Evolutionary conservation across 2,329 filamentous ascomycete species (phyloP), one percentile per base, ranked within the genome.

Genomic region (Diaporthe sp.): DNA sequence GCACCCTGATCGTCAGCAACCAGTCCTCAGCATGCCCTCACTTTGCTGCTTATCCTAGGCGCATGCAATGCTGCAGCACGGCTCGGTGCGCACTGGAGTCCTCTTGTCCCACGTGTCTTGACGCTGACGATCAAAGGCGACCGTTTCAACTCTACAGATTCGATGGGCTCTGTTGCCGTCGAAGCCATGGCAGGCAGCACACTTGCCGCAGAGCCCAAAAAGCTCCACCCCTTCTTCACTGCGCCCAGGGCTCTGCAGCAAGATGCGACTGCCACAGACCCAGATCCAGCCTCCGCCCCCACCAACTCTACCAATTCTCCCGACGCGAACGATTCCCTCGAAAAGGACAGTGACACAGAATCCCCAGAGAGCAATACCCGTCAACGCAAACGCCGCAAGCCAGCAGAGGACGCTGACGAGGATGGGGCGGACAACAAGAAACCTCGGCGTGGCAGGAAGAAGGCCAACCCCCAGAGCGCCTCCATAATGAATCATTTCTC

Each of bases 191-290:
- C 83, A 77, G 84, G 84, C 73, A 83, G 84, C 80, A 83, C 80
- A 74, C 77, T 82, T 71, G 80, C 79, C 76, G 84, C 84, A 73
- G 79, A 82, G 53, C 79, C 80, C 34, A 87, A 86, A 79, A 90
- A 88, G 78, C 79, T 91, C 51, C 90, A 91, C 78, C 90, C 90
- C 25, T 90, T 91, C 82, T 91, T 91, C 79, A 79, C 80, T 1
- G 77, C 83, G 1, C 81, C 82, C 34, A 81, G 79, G 75, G 67
- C 75, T 51, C 31, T 57, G 71, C 53, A 65, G 37, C 55, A 61
- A 19, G 76, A 75, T 22, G 15, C 65, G 6, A 17, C 12, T 37
- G 34, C 51, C 9, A 46, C 76, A 62, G 39, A 65, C 5, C 51
- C 75, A 31, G 12, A 53, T 8, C 12, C 61, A 44, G 57, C 72